Evolutionary conservation across 2,329 filamentous ascomycete species (phyloP).

Genomic region (Eurotiales sp.): DNA sequence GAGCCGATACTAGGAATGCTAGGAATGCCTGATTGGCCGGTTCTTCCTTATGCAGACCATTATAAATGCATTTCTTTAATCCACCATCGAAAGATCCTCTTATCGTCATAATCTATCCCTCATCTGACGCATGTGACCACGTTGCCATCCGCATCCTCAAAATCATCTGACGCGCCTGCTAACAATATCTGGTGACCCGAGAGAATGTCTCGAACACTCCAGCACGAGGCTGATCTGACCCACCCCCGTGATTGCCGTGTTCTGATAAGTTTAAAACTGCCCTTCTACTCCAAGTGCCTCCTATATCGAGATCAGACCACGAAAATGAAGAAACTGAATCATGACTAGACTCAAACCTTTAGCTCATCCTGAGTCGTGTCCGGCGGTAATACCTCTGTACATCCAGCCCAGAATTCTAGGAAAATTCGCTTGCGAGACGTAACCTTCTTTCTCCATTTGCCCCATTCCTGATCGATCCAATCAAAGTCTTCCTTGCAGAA

Average conservation of each 20-base stretch:
- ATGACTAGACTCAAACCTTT: constrained; percentile 39
- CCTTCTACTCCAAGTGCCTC: constrained; percentile 13
- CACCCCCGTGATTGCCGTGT: neutral
- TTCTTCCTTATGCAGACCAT: too few species aligned
- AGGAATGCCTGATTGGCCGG: too few species aligned
- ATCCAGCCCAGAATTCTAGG: constrained; percentile 48
- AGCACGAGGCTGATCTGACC: neutral
- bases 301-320: constrained; percentile 1
- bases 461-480: constrained; percentile 45
- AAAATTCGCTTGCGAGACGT: constrained; percentile 47
- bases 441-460: constrained; percentile 40
- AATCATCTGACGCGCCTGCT: neutral
- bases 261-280: neutral
- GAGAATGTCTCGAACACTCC: neutral
- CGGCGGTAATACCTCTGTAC: constrained; percentile 47
- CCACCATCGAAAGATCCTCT: too few species aligned
- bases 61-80: too few species aligned
- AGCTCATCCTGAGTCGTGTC: constrained; percentile 46
- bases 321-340: neutral
- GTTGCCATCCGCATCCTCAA: neutral
- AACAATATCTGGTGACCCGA: neutral
- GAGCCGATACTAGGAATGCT: too few species aligned
- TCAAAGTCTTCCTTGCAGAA: constrained; percentile 49
- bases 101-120: too few species aligned
- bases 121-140: neutral